Base-by-base conservation (phyloP, 805 yeast genomes). In the Sugiyamaella mastotermitis region DNA sequence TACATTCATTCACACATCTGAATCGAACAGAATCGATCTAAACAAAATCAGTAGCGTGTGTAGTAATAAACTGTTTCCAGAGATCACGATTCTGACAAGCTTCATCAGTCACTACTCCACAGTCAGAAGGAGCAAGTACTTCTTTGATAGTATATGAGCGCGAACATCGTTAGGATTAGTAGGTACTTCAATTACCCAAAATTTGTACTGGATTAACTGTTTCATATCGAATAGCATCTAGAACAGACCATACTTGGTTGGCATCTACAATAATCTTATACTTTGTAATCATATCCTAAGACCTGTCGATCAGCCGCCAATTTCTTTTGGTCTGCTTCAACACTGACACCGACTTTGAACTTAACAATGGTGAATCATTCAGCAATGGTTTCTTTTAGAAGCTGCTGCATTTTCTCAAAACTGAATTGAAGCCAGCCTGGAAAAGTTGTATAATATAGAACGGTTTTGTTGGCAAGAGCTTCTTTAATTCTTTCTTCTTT, bases 351-450 rank as follows among this genome's bases (percentile, higher is more conserved):
- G 24, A 62, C 68, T 37, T 65, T 65, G 46, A 65, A 57, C 45
- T 65, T 65, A 55, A 65, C 65, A 31, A 53, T 45, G 16, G 55
- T 59, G 51, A 57, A 65, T n/a, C 70, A 68, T 33, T 55, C 49
- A 22, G 48, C 62, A 25, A 61, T 42, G 30, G 64, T 57, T 35
- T 62, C 60, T 26, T 51, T 40, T 16, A 62, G 42, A 29, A 61
- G 42, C 7, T 40, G 37, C 33, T 56, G 56, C 65, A 64, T 64
- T 38, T 64, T 64, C 14, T 65, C 68, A 20, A 61, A 69, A 17
- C 52, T 43, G 42, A 57, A 65, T 5, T 64, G 68, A 11, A 65
- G 51, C 69, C 69, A 65, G 20, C 69, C 69, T 5, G 69, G 68
- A 31, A 64, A 53, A 14, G 69, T 65, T 21, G 69, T 64, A 42